A percentile compares a stretch with the other conserved stretches of the same genome.
These are phyloP conservation scores for Syzygium syzygioides DNA, from an alignment of 441 rosid genomes.

Conservation along the genomic window DNA sequence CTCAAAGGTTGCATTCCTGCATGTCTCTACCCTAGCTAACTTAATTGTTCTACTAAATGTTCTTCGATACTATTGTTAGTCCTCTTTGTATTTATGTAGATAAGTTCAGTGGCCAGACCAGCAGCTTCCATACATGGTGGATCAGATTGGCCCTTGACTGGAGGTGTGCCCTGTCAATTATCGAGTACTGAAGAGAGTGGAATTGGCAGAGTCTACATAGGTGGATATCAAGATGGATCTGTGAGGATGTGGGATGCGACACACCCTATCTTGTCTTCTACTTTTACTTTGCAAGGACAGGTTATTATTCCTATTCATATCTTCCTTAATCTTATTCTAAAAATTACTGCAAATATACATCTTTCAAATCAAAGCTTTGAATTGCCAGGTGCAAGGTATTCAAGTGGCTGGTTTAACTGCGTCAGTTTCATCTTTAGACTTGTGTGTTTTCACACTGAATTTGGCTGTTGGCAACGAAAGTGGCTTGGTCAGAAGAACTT, in stretches of 20 bases:
- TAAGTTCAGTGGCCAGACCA: slow-evolving; percentile 22
- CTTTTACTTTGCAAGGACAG: slow-evolving; percentile 37
- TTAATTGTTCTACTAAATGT: background rate
- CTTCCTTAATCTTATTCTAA: background rate
- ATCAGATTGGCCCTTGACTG: slow-evolving; percentile 60
- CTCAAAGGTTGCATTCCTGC: slow-evolving; percentile 35
- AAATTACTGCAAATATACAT: background rate
- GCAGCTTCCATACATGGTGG: slow-evolving; percentile 12
- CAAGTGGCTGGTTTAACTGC: slow-evolving; percentile 28
- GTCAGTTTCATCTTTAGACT: slow-evolving; percentile 44
- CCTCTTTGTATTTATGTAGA: slow-evolving; percentile 17
- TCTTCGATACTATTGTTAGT: background rate
- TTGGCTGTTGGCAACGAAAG: slow-evolving; percentile 61
- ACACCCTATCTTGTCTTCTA: slow-evolving; percentile 29
- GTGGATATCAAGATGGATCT: slow-evolving; percentile 69
- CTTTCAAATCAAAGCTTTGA: slow-evolving; percentile 4
- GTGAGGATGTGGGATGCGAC: slow-evolving; percentile 59
- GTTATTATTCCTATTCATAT: slow-evolving; percentile 21
- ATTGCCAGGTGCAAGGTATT: slow-evolving; percentile 38
- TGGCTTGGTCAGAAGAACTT: slow-evolving; percentile 50
- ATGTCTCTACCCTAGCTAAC: background rate
- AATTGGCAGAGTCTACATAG: slow-evolving; percentile 45
- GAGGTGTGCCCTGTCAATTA: slow-evolving; percentile 46
- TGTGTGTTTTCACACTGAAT: slow-evolving; percentile 39
- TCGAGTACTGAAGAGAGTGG: slow-evolving; percentile 23